A percentile compares a stretch with the other conserved stretches of the same genome.
Conservation (phyloP, 176 grass and related monocot species). For the Eleusine coracana region DNA sequence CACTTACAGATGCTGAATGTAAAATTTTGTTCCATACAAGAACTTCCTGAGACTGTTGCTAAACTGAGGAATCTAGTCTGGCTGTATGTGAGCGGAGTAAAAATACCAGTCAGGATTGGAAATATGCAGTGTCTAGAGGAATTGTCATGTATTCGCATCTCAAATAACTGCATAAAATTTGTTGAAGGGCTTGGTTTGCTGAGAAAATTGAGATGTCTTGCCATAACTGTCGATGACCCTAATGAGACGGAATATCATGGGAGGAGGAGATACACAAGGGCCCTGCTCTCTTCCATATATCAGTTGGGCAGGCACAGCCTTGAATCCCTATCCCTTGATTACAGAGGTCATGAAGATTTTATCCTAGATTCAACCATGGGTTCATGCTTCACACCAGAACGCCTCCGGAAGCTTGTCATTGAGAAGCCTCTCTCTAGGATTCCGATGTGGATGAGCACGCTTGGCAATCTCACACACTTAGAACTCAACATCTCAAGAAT, state of each 20-base stretch:
- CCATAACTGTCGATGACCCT: not conserved
- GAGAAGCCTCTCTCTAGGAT: constrained; percentile 20
- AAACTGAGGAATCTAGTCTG: not conserved
- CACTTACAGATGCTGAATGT: constrained; percentile 11
- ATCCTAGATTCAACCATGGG: constrained; percentile 22
- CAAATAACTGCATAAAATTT: not conserved
- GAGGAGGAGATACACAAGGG: not conserved
- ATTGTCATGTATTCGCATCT: not conserved
- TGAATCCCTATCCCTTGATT: constrained; percentile 1
- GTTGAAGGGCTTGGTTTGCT: not conserved
- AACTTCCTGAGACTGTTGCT: not conserved
- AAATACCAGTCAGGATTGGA: constrained; percentile 5
- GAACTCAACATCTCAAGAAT: not conserved
- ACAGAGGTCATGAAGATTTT: constrained; percentile 22
- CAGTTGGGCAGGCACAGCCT: not conserved
- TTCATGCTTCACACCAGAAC: not conserved
- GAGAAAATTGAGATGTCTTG: constrained; percentile 8
- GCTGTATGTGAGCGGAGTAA: not conserved
- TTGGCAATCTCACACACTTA: constrained; percentile 4
- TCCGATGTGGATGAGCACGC: constrained; percentile 2
- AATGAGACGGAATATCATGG: not conserved
- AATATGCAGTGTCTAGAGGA: constrained; percentile 15
- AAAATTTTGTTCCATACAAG: constrained; percentile 1
- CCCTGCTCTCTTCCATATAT: not conserved
- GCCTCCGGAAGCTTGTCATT: constrained; percentile 4